These are phyloP conservation scores for Helicostylum pulchrum DNA, from an alignment of 192 early-diverging fungal genomes.

Conservation along the genomic window DNA sequence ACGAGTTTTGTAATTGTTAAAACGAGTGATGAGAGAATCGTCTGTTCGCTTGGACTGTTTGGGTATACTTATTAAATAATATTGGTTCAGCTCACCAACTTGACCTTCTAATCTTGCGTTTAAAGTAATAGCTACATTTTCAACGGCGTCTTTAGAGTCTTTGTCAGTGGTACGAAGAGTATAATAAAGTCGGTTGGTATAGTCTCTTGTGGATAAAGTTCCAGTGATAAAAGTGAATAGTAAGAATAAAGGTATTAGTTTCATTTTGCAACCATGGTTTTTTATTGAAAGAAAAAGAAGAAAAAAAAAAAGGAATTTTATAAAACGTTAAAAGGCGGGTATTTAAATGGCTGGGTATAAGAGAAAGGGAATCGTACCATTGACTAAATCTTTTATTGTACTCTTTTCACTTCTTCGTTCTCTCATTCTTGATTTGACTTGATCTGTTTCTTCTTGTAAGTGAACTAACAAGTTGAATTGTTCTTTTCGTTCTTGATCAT, in stretches of 20 bases:
- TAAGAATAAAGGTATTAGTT: not conserved
- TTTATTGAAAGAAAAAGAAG: not conserved
- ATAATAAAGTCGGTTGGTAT: constrained; percentile 45
- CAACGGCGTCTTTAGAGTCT: constrained; percentile 21
- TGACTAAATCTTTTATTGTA: constrained; percentile 36
- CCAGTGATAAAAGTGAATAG: not conserved
- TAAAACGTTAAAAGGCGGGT: not conserved
- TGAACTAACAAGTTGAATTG: constrained; percentile 3
- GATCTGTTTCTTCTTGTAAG: constrained; percentile 36
- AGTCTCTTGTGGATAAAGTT: constrained; percentile 26
- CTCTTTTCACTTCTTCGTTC: constrained; percentile 34
- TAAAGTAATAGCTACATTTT: constrained; percentile 38
- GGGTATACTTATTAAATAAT: constrained; percentile 60
- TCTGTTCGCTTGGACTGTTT: not conserved
- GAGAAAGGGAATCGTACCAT: constrained; percentile 23
- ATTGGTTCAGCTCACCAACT: constrained; percentile 64
- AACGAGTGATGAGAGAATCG: not conserved
- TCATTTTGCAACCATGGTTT: not conserved
- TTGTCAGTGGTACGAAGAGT: constrained; percentile 41
- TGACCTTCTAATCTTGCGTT: constrained; percentile 50
- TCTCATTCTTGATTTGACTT: constrained; percentile 48
- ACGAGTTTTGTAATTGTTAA: too few species aligned
- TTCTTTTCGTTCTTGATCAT: constrained; percentile 43
- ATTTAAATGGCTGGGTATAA: not conserved
- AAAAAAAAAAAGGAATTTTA: not conserved